Conservation (phyloP, 148 eudicot species). For the Dianthus caryophyllus region DNA sequence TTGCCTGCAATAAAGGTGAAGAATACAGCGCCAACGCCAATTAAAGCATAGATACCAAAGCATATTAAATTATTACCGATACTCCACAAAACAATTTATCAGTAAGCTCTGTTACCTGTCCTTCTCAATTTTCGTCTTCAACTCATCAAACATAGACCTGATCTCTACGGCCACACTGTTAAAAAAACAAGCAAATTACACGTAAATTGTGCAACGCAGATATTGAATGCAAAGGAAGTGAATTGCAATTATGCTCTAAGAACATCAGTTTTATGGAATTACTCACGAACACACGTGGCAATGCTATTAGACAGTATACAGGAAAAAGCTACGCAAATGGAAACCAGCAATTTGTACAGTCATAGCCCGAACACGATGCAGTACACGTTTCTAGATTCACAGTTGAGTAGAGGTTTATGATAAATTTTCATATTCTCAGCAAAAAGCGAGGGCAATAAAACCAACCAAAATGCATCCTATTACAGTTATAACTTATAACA, state of each 20-base stretch:
- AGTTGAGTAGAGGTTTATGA: background rate
- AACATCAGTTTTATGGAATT: background rate
- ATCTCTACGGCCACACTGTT: slow-evolving; percentile 71
- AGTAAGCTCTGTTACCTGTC: slow-evolving; percentile 51
- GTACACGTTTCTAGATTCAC: background rate
- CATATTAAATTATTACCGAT: background rate
- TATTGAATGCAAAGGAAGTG: background rate
- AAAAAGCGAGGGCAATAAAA: background rate
- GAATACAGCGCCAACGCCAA: background rate
- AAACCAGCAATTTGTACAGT: background rate
- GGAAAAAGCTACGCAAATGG: background rate
- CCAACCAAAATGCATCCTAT: background rate
- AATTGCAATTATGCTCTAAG: background rate
- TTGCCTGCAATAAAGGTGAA: slow-evolving; percentile 53
- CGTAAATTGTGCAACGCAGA: background rate
- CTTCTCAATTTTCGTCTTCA: slow-evolving; percentile 74
- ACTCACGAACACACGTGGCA: background rate
- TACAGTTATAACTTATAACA: too few relatives aligned
- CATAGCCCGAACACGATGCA: background rate
- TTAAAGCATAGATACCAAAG: background rate
- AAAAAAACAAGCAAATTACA: background rate
- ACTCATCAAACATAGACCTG: slow-evolving; percentile 66
- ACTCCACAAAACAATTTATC: background rate
- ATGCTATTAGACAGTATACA: background rate
- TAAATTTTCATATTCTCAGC: background rate